A percentile compares a stretch with the other conserved stretches of the same genome.
Conservation (phyloP, 2,329 filamentous ascomycete genomes). For the Cladosporium sp. region DNA sequence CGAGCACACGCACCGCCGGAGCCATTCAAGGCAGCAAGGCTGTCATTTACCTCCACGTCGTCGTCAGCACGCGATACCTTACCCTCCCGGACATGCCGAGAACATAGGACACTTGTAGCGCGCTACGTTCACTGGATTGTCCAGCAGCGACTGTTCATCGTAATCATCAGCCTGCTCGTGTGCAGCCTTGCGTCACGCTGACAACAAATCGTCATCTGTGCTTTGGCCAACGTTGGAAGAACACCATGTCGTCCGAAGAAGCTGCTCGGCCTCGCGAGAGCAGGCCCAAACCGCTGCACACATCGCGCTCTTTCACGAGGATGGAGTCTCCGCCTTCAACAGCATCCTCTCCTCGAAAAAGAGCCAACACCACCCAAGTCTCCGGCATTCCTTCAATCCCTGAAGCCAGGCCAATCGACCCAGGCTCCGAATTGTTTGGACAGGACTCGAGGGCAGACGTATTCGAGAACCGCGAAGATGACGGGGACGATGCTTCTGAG, state of each 20-base stretch:
- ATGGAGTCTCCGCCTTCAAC: conserved; percentile 30
- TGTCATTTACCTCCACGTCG: background rate
- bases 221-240: conserved; percentile 3
- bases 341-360: conserved; percentile 32
- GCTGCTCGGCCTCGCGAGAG: background rate
- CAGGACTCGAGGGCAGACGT: conserved; percentile 37
- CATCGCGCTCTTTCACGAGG: conserved; percentile 47
- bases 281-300: conserved; percentile 35
- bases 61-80: background rate
- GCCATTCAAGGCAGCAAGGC: conserved; percentile 2
- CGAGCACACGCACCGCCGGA: background rate
- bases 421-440: conserved; percentile 28
- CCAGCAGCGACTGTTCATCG: background rate
- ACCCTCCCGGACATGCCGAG: background rate
- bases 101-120: too few relatives aligned
- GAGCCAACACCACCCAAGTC: conserved; percentile 46
- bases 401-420: conserved; percentile 37
- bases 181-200: background rate
- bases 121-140: too few relatives aligned
- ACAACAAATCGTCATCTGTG: background rate
- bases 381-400: conserved; percentile 40
- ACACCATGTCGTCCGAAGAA: conserved; percentile 8
- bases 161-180: background rate
- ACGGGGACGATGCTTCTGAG: conserved; percentile 21
- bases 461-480: conserved; percentile 38